Percentiles rank a stretch among this genome's conserved stretches.
phyloP scores from a whole-genome alignment of 1,284 basidiomycete genomes.

The Hemileccinum hortonii region DNA sequence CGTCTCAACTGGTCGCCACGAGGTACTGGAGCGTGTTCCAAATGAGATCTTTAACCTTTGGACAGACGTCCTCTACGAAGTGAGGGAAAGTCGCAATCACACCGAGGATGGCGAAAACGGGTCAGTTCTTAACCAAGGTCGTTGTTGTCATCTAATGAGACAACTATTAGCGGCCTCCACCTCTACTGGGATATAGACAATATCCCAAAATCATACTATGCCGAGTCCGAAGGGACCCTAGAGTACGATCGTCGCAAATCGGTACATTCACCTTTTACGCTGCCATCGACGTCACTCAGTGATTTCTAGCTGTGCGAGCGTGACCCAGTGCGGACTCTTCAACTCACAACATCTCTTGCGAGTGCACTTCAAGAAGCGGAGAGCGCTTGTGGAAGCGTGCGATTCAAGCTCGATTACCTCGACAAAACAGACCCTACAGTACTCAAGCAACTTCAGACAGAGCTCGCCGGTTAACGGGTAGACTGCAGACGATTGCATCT shows the following conservation, averaged over 20 bases:
- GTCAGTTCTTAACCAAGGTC: conserved; percentile 6
- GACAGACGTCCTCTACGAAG: conserved; percentile 86
- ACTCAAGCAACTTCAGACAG: conserved; percentile 65
- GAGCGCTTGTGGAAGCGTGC: conserved; percentile 50
- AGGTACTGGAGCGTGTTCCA: conserved; percentile 68
- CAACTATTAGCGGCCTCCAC: conserved; percentile 36
- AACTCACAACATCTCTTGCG: conserved; percentile 59
- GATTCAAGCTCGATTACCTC: conserved; percentile 61
- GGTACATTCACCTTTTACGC: conserved; percentile 40
- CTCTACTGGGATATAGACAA: conserved; percentile 68
- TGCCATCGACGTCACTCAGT: conserved; percentile 8
- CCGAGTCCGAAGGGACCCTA: conserved; percentile 58
- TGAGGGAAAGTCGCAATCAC: conserved; percentile 63
- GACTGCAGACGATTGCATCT: neutral
- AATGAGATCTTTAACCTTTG: conserved; percentile 85
- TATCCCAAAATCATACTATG: conserved; percentile 55
- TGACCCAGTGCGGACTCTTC: conserved; percentile 65
- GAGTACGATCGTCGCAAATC: conserved; percentile 69
- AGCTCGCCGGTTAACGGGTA: conserved; percentile 32
- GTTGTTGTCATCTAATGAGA: neutral
- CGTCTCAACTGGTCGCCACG: conserved; percentile 64
- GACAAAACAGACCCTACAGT: conserved; percentile 66
- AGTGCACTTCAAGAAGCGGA: conserved; percentile 62
- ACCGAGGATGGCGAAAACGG: conserved; percentile 41
- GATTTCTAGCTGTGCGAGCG: conserved; percentile 56